A percentile compares a stretch with the other conserved stretches of the same genome.
Conservation (phyloP, 768 basidiomycete species). For the Psilocybe tampanensis region DNA sequence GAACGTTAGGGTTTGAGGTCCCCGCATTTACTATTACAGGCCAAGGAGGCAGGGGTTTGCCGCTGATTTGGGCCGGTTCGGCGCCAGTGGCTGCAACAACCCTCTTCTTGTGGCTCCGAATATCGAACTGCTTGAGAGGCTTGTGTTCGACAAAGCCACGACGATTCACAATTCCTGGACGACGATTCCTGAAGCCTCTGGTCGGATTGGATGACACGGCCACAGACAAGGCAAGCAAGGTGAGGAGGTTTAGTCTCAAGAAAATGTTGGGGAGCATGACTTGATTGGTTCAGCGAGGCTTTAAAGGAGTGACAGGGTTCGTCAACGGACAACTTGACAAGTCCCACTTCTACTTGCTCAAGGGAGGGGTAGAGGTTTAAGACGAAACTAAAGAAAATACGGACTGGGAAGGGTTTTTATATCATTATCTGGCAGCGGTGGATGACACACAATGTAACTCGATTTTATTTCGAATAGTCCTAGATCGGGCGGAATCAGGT, state of each 20-base stretch:
- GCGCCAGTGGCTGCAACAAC: background rate
- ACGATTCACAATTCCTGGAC: background rate
- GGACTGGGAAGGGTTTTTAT: background rate
- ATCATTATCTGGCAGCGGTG: background rate
- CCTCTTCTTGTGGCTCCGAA: constrained; percentile 1
- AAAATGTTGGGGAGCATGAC: constrained; percentile 1
- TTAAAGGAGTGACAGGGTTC: background rate
- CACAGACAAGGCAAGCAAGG: constrained; percentile 5
- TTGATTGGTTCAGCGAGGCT: background rate
- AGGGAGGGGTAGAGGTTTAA: background rate
- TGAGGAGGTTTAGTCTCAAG: constrained; percentile 1
- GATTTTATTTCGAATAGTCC: background rate
- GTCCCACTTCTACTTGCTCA: background rate
- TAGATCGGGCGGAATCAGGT: too few species aligned
- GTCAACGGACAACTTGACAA: background rate
- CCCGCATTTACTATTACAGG: background rate
- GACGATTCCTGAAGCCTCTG: background rate
- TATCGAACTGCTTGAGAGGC: constrained; percentile 9
- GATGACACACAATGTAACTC: background rate
- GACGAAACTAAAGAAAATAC: background rate
- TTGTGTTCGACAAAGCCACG: background rate
- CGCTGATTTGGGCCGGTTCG: background rate
- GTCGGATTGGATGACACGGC: constrained; percentile 6
- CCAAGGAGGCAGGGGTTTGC: background rate
- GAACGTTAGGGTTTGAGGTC: too few species aligned